A percentile compares a stretch with the other conserved stretches of the same genome.
These are phyloP conservation scores for Apodospora peruviana DNA, from an alignment of 495 filamentous ascomycete species.

Conservation along the genomic window DNA sequence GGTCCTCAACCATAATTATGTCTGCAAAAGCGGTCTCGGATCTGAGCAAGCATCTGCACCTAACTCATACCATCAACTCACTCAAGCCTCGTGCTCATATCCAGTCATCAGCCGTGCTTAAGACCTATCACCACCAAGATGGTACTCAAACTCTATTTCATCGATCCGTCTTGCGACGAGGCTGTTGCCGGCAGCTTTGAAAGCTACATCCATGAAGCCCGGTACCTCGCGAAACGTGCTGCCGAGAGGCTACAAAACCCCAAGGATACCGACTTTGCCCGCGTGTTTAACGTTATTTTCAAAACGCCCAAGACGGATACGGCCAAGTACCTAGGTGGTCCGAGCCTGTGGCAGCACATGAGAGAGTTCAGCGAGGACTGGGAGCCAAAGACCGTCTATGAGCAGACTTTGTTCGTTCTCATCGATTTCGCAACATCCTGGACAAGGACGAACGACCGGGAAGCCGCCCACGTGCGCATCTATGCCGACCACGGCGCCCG, in stretches of 20 bases:
- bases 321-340: neutral
- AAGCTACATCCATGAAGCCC: neutral
- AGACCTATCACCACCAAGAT: neutral
- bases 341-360: neutral
- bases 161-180: conserved; percentile 3
- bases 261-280: conserved; percentile 8
- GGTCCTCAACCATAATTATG: no score
- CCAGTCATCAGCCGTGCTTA: no score
- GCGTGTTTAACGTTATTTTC: conserved; percentile 6
- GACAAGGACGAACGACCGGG: neutral
- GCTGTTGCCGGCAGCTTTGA: neutral
- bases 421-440: conserved; percentile 2
- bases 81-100: no score
- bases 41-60: no score
- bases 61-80: no score
- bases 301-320: conserved; percentile 2
- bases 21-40: no score
- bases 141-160: neutral
- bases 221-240: neutral
- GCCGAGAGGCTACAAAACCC: neutral
- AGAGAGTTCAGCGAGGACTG: neutral
- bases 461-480: conserved; percentile 3
- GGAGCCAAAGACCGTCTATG: neutral
- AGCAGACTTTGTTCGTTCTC: neutral
- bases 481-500: conserved; percentile 1